phyloP scores from a whole-genome alignment of 1,284 basidiomycete species.

The Cutaneotrichosporon mucoides region DNA sequence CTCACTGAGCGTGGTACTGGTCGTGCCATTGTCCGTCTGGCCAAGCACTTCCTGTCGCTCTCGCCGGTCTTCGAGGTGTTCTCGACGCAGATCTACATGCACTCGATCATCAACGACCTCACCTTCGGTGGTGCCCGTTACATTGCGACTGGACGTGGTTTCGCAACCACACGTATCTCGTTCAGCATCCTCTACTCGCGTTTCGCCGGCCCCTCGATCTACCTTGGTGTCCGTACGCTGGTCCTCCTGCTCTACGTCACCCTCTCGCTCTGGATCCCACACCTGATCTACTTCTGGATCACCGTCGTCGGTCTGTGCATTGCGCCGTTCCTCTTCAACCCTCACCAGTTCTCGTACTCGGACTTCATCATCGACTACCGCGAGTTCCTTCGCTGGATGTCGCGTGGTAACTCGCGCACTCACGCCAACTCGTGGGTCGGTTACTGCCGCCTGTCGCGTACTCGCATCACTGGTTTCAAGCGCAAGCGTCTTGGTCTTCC shows the following conservation, averaged over 20 bases:
- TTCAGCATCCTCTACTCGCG: slow-evolving; percentile 93
- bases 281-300: slow-evolving; percentile 93
- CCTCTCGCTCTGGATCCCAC: slow-evolving; percentile 79
- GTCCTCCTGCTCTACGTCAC: slow-evolving; percentile 88
- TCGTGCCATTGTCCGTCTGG: slow-evolving; percentile 79
- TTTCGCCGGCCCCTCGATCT: slow-evolving; percentile 93
- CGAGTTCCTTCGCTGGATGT: slow-evolving; percentile 97
- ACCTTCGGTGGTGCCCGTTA: slow-evolving; percentile 94
- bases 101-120: slow-evolving; percentile 90
- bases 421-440: slow-evolving; percentile 98
- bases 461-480: slow-evolving; percentile 96
- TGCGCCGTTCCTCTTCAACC: slow-evolving; percentile 94
- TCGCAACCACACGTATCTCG: slow-evolving; percentile 86
- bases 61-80: slow-evolving; percentile 96
- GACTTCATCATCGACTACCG: slow-evolving; percentile 96
- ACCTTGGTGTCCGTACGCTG: slow-evolving; percentile 86
- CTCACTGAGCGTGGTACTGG: slow-evolving; percentile 86
- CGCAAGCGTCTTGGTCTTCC: slow-evolving; percentile 91
- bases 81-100: slow-evolving; percentile 91
- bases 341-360: slow-evolving; percentile 89
- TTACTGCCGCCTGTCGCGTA: slow-evolving; percentile 88
- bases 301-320: slow-evolving; percentile 81
- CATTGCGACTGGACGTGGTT: slow-evolving; percentile 98
- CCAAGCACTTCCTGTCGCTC: slow-evolving; percentile 85
- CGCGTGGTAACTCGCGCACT: slow-evolving; percentile 88